Evolutionary conservation across 768 basidiomycete genomes (phyloP), one percentile per base, ranked within the genome.

Genomic region (Macrolepiota fuliginosa): DNA sequence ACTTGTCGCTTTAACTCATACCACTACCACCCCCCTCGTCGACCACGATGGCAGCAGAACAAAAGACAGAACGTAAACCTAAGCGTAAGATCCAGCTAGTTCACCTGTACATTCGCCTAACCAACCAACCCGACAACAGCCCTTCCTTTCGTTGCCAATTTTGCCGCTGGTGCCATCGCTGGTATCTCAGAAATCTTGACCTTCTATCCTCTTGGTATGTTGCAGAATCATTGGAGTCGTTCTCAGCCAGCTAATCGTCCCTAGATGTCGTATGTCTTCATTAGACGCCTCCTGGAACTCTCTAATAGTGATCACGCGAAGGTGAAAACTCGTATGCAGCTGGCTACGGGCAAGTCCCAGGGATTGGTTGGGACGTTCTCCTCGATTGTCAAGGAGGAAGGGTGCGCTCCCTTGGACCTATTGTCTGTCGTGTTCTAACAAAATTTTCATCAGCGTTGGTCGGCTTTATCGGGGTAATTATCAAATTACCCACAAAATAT

Each of bases 301-400:
- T n/a, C 50, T 37, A 50, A 54, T 58, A 15, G 29, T 50, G 36
- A 54, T 57, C 60, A 54, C 39, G 46, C 17, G 59, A 22, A 94
- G 92, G 94, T 98, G 71, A 98, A 99, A 79, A 99, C 97, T 22
- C 92, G 97, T 27, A 96, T 98, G 88, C 97, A 99, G 72, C 81
- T 99, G n/a, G 90, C 92, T 72, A 91, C 88, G 4, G 93, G 93
- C 2, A 92, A 91, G 75, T 76, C 81, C 37, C 74, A 83, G 49
- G 92, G 95, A 5, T 83, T 98, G 68, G 79, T 97, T 24, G 90
- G 92, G 47, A 92, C 86, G 32, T 88, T 99, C 74, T 79, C 78
- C 62, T 81, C 87, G 13, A 98, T 99, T 70, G 77, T 99, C 25
- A 87, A 83, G 56, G 81, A 92, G 70, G 96, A 99, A 82, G 97